Base-by-base conservation (phyloP, 2,329 filamentous ascomycete species). In the Phialophora verrucosa region DNA sequence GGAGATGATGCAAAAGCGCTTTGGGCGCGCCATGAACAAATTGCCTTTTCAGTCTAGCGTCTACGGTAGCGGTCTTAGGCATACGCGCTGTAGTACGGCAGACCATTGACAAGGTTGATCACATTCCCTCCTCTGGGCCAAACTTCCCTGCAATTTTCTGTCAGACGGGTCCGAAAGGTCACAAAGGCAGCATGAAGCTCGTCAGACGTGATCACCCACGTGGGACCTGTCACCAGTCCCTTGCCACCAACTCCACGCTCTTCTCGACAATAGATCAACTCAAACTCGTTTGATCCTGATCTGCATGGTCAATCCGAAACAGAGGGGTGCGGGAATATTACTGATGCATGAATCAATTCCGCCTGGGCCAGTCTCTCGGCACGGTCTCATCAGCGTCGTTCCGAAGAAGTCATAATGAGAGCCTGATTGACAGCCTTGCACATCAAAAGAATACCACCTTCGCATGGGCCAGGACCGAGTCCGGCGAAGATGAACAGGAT, bases 301-400 rank as follows among this genome's bases (percentile, higher is more conserved):
- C 38, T n/a, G 38, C 17, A 44, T 44, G 17, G 38, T 44, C 17
- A 44, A 8, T 44, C 38, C 14, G 17, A 11, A 7, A n/a, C 5
- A 31, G 23, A 32, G 31, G 2, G 32, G 11, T 6, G 20, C 31
- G n/a, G 59, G 14, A 12, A 14, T 14, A 20, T 62, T 27, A 61
- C 63, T 63, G 35, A 71, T 71, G 70, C 59, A 71, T 71, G 70
- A 71, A 68, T 70, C 61, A 69, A 62, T 62, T 64, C 54, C 59
- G 62, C 32, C 67, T 72, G 23, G 66, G 66, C 51, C 63, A 65
- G 64, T 65, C 66, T 58, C 68, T 72, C 10, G 70, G 69, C 89
- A 92, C 80, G 88, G 91, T 76, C 83, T 88, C 68, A 91, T 92
- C 79, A 85, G 85, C 74, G 78, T 92, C 66, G 80, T 83, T 70